These are phyloP conservation scores for Penstemon newberryi DNA, from an alignment of 257 asterid species.

Conservation along the genomic window DNA sequence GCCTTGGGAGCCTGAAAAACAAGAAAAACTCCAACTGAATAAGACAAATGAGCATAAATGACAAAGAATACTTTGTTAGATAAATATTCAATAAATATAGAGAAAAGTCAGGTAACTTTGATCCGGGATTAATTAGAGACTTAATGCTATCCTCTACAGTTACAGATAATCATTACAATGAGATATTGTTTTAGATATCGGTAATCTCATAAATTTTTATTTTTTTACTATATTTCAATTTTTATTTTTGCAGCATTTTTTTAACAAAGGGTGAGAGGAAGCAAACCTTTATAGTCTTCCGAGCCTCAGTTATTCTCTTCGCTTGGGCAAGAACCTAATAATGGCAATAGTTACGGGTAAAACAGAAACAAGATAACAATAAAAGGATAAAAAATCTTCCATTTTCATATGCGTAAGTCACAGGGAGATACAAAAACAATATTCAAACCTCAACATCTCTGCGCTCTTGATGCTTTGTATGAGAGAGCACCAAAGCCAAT, in stretches of 20 bases:
- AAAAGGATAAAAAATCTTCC: background rate
- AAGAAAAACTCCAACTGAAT: slow-evolving; percentile 16
- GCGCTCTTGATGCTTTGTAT: slow-evolving; percentile 90
- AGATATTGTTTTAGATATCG: too few relatives aligned
- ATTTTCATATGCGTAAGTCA: slow-evolving; percentile 4
- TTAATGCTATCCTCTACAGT: too few relatives aligned
- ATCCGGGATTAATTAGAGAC: background rate
- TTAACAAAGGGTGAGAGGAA: slow-evolving; percentile 7
- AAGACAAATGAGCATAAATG: slow-evolving; percentile 20
- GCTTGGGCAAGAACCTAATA: slow-evolving; percentile 90
- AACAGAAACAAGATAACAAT: background rate
- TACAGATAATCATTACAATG: too few relatives aligned
- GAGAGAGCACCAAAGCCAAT: slow-evolving; percentile 82
- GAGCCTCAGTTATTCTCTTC: slow-evolving; percentile 78
- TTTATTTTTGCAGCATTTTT: too few relatives aligned
- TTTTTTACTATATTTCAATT: too few relatives aligned
- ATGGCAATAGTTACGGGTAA: slow-evolving; percentile 4
- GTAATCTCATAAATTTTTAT: too few relatives aligned
- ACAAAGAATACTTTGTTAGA: background rate
- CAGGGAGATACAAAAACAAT: slow-evolving; percentile 18
- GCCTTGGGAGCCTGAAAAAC: slow-evolving; percentile 56
- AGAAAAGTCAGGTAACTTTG: slow-evolving; percentile 7
- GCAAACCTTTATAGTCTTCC: slow-evolving; percentile 73
- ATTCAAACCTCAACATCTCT: slow-evolving; percentile 78
- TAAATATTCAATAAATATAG: background rate